phyloP scores from a whole-genome alignment of 208 protist genomes.

The Trichomonas tenax region DNA sequence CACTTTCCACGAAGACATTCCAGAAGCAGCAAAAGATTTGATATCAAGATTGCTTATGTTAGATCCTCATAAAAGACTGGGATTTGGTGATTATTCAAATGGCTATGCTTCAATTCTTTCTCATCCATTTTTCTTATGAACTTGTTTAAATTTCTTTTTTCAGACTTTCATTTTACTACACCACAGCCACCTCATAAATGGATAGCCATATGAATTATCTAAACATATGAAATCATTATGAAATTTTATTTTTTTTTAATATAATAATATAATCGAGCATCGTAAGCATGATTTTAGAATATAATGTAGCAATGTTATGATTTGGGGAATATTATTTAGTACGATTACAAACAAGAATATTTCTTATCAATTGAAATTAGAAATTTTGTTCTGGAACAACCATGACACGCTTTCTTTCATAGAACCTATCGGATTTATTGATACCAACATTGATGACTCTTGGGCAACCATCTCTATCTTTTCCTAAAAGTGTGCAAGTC shows the following conservation, averaged over 20 bases:
- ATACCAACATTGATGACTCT: neutral
- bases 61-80: neutral
- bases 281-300: no score
- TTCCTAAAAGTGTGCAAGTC: neutral
- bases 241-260: no score
- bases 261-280: no score
- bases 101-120: neutral
- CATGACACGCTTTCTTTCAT: neutral
- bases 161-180: no score
- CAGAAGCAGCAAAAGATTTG: neutral
- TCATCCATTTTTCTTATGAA: neutral
- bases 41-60: neutral
- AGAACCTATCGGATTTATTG: neutral
- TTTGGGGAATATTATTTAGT: no score
- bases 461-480: neutral
- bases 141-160: no score
- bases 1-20: neutral
- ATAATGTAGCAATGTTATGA: no score
- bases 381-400: neutral
- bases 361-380: no score
- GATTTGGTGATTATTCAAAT: neutral
- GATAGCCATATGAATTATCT: no score
- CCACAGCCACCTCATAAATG: no score
- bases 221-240: no score
- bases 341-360: no score